Evolutionary conservation across 768 basidiomycete species (phyloP).

Genomic region (Amylocystis lapponica): DNA sequence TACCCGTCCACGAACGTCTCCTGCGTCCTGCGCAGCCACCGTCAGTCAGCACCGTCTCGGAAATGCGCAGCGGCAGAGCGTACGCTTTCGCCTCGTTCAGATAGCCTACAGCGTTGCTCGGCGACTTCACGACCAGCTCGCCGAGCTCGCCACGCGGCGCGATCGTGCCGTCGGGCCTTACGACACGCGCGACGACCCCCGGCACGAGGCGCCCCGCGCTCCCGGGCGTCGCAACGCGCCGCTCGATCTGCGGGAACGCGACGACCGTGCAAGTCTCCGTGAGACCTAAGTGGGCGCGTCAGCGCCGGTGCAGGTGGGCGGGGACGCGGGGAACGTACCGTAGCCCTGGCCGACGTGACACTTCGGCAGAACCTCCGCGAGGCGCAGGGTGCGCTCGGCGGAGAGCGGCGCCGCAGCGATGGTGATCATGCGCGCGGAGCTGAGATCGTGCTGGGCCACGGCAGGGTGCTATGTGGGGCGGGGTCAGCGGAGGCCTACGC

Average conservation of each 20-base stretch:
- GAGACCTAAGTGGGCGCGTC: conserved; percentile 23
- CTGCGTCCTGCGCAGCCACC: conserved; percentile 38
- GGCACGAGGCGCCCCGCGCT: conserved; percentile 38
- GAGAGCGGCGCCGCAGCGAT: conserved; percentile 57
- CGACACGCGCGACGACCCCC: conserved; percentile 38
- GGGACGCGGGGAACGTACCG: conserved; percentile 30
- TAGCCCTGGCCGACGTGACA: conserved; percentile 57
- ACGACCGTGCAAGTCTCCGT: conserved; percentile 36
- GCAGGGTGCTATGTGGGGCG: conserved; percentile 29
- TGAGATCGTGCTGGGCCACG: conserved; percentile 33
- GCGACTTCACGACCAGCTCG: conserved; percentile 42
- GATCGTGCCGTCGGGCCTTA: conserved; percentile 40
- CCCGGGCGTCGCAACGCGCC: conserved; percentile 18
- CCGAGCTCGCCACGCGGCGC: conserved; percentile 41
- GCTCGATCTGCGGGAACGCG: conserved; percentile 21
- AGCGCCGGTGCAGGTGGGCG: neutral
- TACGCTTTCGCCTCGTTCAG: conserved; percentile 16
- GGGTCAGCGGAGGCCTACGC: too few species aligned
- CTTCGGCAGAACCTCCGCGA: conserved; percentile 41
- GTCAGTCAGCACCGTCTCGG: conserved; percentile 4
- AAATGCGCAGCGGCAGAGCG: conserved; percentile 2
- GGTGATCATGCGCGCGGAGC: conserved; percentile 32
- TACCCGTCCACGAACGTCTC: conserved; percentile 54
- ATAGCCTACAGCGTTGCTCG: conserved; percentile 35
- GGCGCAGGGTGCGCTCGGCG: conserved; percentile 40